These are phyloP conservation scores for Teratosphaeriaceae sp. DNA, from an alignment of 2,329 filamentous ascomycete genomes.

Conservation along the genomic window DNA sequence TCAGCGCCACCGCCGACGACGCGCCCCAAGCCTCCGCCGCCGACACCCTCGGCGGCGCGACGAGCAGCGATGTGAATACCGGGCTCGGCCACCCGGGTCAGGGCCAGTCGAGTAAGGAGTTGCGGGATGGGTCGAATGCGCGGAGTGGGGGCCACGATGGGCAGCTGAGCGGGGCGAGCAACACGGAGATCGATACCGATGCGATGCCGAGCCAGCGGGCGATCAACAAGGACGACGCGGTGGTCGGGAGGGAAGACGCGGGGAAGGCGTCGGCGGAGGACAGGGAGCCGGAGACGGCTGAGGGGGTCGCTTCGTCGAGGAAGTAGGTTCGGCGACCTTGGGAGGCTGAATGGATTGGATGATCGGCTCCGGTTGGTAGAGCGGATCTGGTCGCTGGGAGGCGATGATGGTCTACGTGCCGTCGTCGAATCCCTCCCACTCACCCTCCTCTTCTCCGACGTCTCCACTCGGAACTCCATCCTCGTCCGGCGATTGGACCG, in stretches of 20 bases:
- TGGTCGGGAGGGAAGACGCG: constrained; percentile 27
- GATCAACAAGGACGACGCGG: constrained; percentile 30
- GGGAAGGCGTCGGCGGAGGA: constrained; percentile 31
- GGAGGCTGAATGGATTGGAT: not conserved
- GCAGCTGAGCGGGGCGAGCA: constrained; percentile 2
- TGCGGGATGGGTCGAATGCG: constrained; percentile 40
- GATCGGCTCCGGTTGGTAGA: not conserved
- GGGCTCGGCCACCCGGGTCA: constrained; percentile 47
- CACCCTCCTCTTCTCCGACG: constrained; percentile 26
- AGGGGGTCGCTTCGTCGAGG: constrained; percentile 7
- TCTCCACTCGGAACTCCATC: constrained; percentile 5
- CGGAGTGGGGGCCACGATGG: constrained; percentile 16
- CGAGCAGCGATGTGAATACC: constrained; percentile 47
- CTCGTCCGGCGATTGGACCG: not conserved
- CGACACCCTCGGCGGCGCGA: constrained; percentile 45
- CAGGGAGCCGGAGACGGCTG: constrained; percentile 25
- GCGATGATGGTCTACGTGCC: not conserved
- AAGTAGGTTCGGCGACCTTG: not conserved
- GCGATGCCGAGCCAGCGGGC: constrained; percentile 33
- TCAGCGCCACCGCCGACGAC: constrained; percentile 34
- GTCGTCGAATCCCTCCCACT: constrained; percentile 31
- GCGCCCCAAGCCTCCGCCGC: constrained; percentile 37
- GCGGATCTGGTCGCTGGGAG: not conserved
- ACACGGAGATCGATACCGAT: constrained; percentile 21
- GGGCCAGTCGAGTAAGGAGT: constrained; percentile 44